These are phyloP conservation scores for Glebionis coronaria DNA, from an alignment of 129 eudicot species.

Conservation along the genomic window DNA sequence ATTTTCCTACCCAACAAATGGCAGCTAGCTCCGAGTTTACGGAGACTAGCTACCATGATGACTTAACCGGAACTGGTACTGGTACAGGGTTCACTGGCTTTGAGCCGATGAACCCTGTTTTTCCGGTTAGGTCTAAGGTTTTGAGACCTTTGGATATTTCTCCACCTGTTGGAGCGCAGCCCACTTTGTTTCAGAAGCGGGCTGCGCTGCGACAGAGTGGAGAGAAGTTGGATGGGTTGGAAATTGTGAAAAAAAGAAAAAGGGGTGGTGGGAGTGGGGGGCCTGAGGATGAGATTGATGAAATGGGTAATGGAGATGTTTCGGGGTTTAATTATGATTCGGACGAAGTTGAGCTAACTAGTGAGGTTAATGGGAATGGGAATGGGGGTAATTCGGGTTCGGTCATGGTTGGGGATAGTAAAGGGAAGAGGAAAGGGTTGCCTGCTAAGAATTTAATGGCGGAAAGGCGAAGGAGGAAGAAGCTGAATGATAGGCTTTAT, in stretches of 20 bases:
- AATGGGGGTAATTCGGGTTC: conserved; percentile 30
- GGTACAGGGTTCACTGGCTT: conserved; percentile 20
- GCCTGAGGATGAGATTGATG: conserved; percentile 34
- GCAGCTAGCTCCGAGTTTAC: conserved; percentile 36
- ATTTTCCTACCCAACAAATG: conserved; percentile 31
- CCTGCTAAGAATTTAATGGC: conserved; percentile 89
- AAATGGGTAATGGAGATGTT: conserved; percentile 38
- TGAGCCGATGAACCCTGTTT: conserved; percentile 24
- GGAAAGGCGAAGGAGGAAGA: conserved; percentile 73
- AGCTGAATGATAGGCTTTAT: conserved; percentile 74
- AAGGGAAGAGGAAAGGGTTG: conserved; percentile 66
- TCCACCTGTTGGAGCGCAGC: conserved; percentile 52
- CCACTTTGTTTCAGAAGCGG: conserved; percentile 63
- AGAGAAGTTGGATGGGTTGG: conserved; percentile 33
- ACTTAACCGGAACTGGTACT: no score
- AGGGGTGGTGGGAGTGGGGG: conserved; percentile 16
- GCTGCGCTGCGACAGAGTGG: conserved; percentile 45
- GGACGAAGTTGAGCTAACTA: conserved; percentile 41
- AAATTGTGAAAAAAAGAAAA: conserved; percentile 32
- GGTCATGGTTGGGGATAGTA: conserved; percentile 31
- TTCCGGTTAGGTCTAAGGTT: conserved; percentile 39
- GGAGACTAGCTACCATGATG: conserved; percentile 16
- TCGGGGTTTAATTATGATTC: conserved; percentile 64
- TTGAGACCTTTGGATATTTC: conserved; percentile 49
- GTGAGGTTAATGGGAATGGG: conserved; percentile 19